These are phyloP conservation scores for Citrus cavaleriei DNA, from an alignment of 345 rosid genomes.

Conservation along the genomic window DNA sequence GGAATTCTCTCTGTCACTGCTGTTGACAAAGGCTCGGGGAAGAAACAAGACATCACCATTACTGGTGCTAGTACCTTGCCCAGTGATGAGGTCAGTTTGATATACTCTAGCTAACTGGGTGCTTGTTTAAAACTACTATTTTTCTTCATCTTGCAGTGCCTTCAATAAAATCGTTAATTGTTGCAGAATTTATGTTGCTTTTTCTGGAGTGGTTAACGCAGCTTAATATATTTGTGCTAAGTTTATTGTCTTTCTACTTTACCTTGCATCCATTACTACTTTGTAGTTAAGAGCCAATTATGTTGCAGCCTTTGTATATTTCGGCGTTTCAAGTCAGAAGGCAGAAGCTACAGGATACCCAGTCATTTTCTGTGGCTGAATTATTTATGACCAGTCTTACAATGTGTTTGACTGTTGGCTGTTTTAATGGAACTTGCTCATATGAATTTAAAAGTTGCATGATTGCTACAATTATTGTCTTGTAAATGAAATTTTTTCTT, in stretches of 20 bases:
- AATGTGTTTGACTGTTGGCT: neutral
- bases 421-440: neutral
- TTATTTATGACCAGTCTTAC: neutral
- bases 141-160: neutral
- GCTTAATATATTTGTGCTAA: neutral
- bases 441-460: neutral
- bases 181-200: neutral
- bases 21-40: conserved; percentile 82
- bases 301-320: neutral
- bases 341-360: neutral
- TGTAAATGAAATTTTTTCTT: neutral
- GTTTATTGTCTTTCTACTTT: neutral
- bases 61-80: conserved; percentile 80
- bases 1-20: conserved; percentile 90
- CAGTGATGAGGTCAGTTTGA: conserved; percentile 47
- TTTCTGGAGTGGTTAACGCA: neutral
- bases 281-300: neutral
- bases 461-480: neutral
- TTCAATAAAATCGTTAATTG: neutral
- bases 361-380: neutral
- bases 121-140: neutral
- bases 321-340: neutral
- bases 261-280: neutral
- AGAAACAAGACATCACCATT: conserved; percentile 94
- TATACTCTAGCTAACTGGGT: neutral